Conservation (phyloP, 805 yeast species). For the Metschnikowia dekortorum region DNA sequence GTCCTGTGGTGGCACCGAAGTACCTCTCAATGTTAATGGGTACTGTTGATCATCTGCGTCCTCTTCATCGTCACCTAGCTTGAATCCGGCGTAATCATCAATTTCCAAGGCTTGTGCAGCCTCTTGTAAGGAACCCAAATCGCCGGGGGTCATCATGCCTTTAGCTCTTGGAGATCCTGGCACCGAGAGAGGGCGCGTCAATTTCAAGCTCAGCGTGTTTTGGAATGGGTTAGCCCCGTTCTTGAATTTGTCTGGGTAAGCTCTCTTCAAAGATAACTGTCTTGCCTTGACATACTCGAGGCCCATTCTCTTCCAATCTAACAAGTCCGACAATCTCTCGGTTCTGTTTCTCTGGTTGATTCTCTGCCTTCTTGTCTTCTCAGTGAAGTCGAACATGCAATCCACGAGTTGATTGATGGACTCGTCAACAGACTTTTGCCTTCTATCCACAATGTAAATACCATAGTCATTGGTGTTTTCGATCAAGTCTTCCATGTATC, state of each 20-base stretch:
- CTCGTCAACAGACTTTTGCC: constrained; percentile 88
- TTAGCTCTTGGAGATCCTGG: constrained; percentile 91
- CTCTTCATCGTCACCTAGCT: constrained; percentile 40
- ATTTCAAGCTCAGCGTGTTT: constrained; percentile 52
- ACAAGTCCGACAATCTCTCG: constrained; percentile 84
- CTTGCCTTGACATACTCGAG: constrained; percentile 93
- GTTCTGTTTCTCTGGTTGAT: constrained; percentile 97
- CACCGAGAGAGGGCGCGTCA: constrained; percentile 90
- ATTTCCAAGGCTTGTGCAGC: constrained; percentile 64
- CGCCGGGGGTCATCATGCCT: constrained; percentile 95
- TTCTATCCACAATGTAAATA: constrained; percentile 92
- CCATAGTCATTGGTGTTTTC: constrained; percentile 95
- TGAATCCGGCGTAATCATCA: constrained; percentile 71
- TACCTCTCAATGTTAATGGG: constrained; percentile 49
- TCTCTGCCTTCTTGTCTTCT: constrained; percentile 91
- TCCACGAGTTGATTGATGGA: constrained; percentile 85
- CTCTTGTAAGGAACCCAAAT: constrained; percentile 93
- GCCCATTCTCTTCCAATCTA: constrained; percentile 99
- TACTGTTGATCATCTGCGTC: constrained; percentile 35
- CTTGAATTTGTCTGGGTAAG: constrained; percentile 81
- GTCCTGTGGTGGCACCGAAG: constrained; percentile 39
- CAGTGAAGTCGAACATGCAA: constrained; percentile 83
- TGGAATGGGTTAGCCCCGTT: constrained; percentile 46
- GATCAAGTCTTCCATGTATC: constrained; percentile 96
- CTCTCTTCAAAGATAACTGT: constrained; percentile 84